These are phyloP conservation scores for Cystobasidium ongulense DNA, from an alignment of 768 basidiomycete species.

Conservation along the genomic window DNA sequence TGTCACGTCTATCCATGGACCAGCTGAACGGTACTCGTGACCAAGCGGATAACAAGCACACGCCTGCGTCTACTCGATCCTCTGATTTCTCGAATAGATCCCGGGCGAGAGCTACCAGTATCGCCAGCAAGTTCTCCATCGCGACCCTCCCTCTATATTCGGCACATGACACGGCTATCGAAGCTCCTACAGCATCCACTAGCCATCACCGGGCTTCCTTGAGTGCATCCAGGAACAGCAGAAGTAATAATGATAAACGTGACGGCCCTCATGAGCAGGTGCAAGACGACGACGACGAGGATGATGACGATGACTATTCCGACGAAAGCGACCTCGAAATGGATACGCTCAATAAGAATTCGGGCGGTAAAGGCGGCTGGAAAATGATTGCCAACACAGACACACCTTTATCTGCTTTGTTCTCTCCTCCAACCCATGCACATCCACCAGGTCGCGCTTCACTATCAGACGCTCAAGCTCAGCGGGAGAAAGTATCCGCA, in stretches of 20 bases:
- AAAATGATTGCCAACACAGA: conserved; percentile 11
- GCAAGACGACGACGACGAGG: conserved; percentile 17
- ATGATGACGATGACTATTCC: conserved; percentile 22
- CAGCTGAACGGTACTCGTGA: neutral
- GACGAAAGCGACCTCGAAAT: conserved; percentile 12
- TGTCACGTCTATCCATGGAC: neutral
- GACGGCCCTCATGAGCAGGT: no score
- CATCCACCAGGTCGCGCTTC: neutral
- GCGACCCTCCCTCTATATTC: neutral
- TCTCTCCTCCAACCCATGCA: neutral
- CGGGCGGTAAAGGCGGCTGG: conserved; percentile 17
- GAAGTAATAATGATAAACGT: neutral
- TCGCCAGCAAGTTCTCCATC: neutral
- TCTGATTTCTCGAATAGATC: conserved; percentile 3
- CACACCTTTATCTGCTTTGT: neutral
- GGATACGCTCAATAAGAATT: conserved; percentile 28
- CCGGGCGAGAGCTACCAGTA: conserved; percentile 6
- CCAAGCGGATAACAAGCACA: neutral
- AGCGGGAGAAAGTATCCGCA: neutral
- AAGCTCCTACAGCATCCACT: neutral
- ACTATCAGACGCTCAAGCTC: neutral
- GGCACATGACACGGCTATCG: neutral
- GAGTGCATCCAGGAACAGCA: neutral
- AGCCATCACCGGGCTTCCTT: neutral
- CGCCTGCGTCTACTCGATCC: neutral